Base-by-base conservation (phyloP, 129 eudicot genomes). In the Flaveria trinervia region DNA sequence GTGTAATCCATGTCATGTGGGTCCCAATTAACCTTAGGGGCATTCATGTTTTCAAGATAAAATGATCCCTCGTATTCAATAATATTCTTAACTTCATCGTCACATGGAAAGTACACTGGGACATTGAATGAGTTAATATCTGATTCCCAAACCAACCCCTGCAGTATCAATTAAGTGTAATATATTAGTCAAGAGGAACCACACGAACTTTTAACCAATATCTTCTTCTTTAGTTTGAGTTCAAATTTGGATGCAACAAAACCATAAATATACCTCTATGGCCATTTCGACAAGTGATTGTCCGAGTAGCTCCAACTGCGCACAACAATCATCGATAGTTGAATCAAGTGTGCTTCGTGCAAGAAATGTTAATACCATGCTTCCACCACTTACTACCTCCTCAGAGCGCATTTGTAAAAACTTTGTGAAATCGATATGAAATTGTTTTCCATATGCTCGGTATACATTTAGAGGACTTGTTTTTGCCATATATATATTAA, bases 121-220 rank as follows among this genome's bases (percentile, higher is more conserved):
- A 61, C 6, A 28, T 61, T 61, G 68, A 61, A 61, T 28, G 68
- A 61, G 18, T 61, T 61, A 13, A 61, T 13, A 28, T 61, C 68
- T 61, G 7, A 7, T 26, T 28, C 43, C 3, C 0, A 20, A 61
- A 61, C 20, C 68, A 61, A 61, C 9, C 68, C 44, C 68, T 61
- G 9, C 3, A 26, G 9, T 1, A 20, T 9, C 3, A 56, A 14
- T 20, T 18, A 56, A 18, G 64, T 10, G 12, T 56, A 56, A 9
- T 2, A 9, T 4, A 30, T 57, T 57, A 57, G 64, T 57, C 4
- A 5, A 7, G 22, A 12, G 1, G 12, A 20, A 20, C 0, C 7
- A 20, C 5, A 1, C 2, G 14, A 20, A 48, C 16, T 48, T 56
- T 2, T 20, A 1, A 18, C 25, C 0, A 22, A 20, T 9, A 22